phyloP scores from a whole-genome alignment of 2,329 filamentous ascomycete species.

The Sclerotinia glacialis region DNA sequence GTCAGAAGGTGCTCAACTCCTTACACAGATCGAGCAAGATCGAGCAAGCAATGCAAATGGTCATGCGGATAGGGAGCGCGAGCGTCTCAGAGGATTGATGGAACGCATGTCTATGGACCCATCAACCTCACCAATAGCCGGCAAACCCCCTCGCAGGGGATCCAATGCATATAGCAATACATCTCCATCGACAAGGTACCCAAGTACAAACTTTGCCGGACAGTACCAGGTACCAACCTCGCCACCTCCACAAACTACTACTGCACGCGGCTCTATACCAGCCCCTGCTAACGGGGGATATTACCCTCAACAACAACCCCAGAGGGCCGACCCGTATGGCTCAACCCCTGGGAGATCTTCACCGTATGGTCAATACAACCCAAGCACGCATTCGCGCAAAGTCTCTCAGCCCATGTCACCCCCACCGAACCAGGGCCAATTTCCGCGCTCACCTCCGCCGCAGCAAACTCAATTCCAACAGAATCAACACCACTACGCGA shows the following conservation, averaged over 20 bases:
- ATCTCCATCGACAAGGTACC: slow-evolving; percentile 48
- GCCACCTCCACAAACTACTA: slow-evolving; percentile 43
- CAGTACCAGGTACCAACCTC: slow-evolving; percentile 60
- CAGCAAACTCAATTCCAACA: slow-evolving; percentile 47
- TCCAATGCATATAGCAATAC: slow-evolving; percentile 40
- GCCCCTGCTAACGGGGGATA: slow-evolving; percentile 42
- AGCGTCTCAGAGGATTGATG: slow-evolving; percentile 85
- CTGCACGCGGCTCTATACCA: slow-evolving; percentile 46
- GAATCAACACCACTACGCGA: slow-evolving; percentile 33
- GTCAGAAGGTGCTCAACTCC: slow-evolving; percentile 84
- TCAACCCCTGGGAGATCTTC: slow-evolving; percentile 46
- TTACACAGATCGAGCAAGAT: slow-evolving; percentile 66
- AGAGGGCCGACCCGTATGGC: slow-evolving; percentile 11
- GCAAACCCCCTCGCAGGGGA: slow-evolving; percentile 41
- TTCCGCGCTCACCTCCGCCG: slow-evolving; percentile 57
- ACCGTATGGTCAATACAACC: slow-evolving; percentile 46
- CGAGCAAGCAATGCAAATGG: slow-evolving; percentile 36
- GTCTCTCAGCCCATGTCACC: slow-evolving; percentile 34
- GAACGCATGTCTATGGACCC: slow-evolving; percentile 90
- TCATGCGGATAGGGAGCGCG: slow-evolving; percentile 72
- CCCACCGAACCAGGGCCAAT: slow-evolving; percentile 51
- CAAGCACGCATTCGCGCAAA: slow-evolving; percentile 38
- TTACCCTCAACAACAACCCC: slow-evolving; percentile 29
- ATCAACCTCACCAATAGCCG: slow-evolving; percentile 43
- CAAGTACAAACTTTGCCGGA: slow-evolving; percentile 52